These are phyloP conservation scores for Aureobasidium sp. DNA, from an alignment of 2,329 filamentous ascomycete species.

Conservation along the genomic window DNA sequence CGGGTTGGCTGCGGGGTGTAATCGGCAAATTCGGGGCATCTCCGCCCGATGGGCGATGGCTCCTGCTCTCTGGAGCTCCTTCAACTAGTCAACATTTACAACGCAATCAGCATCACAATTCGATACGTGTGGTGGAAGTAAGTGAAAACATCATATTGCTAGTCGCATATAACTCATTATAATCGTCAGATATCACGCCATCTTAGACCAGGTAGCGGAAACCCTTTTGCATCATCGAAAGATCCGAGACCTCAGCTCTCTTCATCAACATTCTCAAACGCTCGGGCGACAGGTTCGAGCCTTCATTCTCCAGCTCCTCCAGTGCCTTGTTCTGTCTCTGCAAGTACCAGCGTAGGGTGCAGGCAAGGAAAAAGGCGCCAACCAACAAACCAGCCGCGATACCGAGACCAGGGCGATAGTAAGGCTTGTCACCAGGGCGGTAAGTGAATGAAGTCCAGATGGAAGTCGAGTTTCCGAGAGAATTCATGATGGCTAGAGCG, in stretches of 20 bases:
- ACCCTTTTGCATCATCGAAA: slow-evolving; percentile 60
- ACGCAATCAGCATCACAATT: background rate
- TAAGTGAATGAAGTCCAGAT: slow-evolving; percentile 63
- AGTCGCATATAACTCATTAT: background rate
- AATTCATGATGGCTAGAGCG: slow-evolving; percentile 80
- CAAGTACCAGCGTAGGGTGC: slow-evolving; percentile 33
- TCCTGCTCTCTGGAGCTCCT: background rate
- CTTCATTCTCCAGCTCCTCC: slow-evolving; percentile 55
- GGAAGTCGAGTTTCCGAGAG: slow-evolving; percentile 71
- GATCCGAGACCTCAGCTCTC: slow-evolving; percentile 59
- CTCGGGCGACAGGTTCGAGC: slow-evolving; percentile 49
- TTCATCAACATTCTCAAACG: slow-evolving; percentile 54
- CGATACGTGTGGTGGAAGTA: too few species aligned
- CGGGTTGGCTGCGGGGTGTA: background rate
- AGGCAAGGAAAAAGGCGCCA: slow-evolving; percentile 32
- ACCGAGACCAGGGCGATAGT: slow-evolving; percentile 38
- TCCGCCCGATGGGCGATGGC: background rate
- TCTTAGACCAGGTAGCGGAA: slow-evolving; percentile 57
- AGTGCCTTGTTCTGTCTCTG: slow-evolving; percentile 55
- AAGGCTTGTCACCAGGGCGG: slow-evolving; percentile 26
- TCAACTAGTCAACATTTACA: too few species aligned
- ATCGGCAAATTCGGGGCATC: background rate
- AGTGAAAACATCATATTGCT: too few species aligned
- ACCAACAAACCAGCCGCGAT: slow-evolving; percentile 36
- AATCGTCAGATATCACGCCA: background rate